These are phyloP conservation scores for Salix suchowensis DNA, from an alignment of 345 rosid genomes.

Conservation along the genomic window DNA sequence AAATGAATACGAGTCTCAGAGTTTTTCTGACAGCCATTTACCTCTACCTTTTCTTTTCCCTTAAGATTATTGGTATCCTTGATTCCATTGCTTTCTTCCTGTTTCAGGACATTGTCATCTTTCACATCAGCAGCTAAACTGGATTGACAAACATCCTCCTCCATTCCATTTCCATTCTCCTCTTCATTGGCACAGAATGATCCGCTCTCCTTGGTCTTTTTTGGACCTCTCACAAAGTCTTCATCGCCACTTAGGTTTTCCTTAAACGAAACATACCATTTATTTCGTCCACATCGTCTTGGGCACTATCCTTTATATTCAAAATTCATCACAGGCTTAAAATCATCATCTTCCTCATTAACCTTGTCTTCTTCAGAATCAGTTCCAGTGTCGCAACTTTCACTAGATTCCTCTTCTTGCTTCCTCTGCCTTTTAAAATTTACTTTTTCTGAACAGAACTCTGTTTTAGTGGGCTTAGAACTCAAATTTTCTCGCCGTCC, in stretches of 20 bases:
- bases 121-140: constrained; percentile 23
- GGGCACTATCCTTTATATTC: constrained; percentile 28
- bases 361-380: constrained; percentile 38
- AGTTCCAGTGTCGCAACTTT: constrained; percentile 38
- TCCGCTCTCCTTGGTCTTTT: constrained; percentile 33
- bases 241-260: constrained; percentile 71
- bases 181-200: constrained; percentile 21
- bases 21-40: constrained; percentile 24
- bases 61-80: constrained; percentile 20
- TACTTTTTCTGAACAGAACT: constrained; percentile 26
- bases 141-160: constrained; percentile 19
- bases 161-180: constrained; percentile 15
- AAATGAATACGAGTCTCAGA: constrained; percentile 17
- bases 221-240: constrained; percentile 20
- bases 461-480: constrained; percentile 25
- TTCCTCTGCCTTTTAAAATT: constrained; percentile 49
- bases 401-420: constrained; percentile 48
- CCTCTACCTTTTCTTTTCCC: constrained; percentile 18
- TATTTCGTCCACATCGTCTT: constrained; percentile 67
- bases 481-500: constrained; percentile 29
- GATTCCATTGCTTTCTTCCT: constrained; percentile 15
- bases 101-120: constrained; percentile 16
- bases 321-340: constrained; percentile 24
- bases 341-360: constrained; percentile 33
- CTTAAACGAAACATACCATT: constrained; percentile 56